Percentiles rank a stretch among this genome's conserved stretches.
Evolutionary conservation across 768 basidiomycete species (phyloP).

Genomic region (Dendrothele bispora): DNA sequence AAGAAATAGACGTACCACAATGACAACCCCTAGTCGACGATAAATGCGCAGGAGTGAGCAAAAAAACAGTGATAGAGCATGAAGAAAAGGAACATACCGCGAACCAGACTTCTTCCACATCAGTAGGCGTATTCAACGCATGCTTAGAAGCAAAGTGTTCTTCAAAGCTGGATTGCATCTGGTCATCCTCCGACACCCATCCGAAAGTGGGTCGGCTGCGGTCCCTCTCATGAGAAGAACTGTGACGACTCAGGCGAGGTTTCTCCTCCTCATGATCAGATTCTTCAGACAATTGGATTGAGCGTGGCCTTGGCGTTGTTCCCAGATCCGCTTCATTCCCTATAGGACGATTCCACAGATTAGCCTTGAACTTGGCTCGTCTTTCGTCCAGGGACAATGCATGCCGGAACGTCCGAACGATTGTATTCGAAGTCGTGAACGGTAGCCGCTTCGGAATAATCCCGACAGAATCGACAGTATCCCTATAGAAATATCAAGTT

Average conservation of each 20-base stretch:
- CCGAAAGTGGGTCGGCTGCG: background rate
- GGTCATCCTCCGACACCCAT: background rate
- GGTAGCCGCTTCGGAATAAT: slow-evolving; percentile 46
- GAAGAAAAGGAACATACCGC: slow-evolving; percentile 1
- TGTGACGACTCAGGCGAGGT: background rate
- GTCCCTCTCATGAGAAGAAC: slow-evolving; percentile 1
- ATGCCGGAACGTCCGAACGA: slow-evolving; percentile 38
- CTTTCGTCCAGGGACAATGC: slow-evolving; percentile 33
- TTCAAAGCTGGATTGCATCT: slow-evolving; percentile 1
- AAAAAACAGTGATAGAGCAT: too few species aligned
- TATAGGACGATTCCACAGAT: slow-evolving; percentile 18
- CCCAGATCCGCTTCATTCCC: background rate
- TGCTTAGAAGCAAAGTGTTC: slow-evolving; percentile 4
- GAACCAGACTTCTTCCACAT: slow-evolving; percentile 27
- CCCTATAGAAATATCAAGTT: slow-evolving; percentile 30
- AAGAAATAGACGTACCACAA: slow-evolving; percentile 17
- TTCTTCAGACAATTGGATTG: background rate
- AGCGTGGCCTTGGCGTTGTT: background rate
- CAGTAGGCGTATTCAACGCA: slow-evolving; percentile 13
- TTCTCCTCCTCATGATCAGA: background rate
- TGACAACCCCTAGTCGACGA: slow-evolving; percentile 32
- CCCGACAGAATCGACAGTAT: slow-evolving; percentile 57
- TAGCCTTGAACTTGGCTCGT: slow-evolving; percentile 27
- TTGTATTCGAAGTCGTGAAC: slow-evolving; percentile 48
- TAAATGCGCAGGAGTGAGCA: background rate